Base-by-base conservation (phyloP, 192 early-diverging fungal genomes). In the Lunasporangiospora selenospora region DNA sequence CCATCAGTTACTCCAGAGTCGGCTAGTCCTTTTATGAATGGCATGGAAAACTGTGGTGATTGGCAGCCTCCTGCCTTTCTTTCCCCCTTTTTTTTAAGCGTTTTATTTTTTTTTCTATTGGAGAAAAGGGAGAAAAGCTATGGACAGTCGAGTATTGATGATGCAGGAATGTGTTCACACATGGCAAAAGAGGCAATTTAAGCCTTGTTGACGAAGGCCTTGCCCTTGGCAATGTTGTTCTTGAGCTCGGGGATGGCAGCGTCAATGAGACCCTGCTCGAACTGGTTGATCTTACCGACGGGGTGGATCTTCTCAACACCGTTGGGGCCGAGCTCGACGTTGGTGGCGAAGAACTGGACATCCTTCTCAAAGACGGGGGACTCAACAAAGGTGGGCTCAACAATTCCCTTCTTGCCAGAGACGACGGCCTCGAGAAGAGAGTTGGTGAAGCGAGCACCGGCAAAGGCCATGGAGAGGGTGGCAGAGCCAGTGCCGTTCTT, bases 401-500 rank as follows among this genome's bases (percentile, higher is more conserved):
- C 85, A 55, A 96, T 80, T 40, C 83, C 84, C 80, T 85, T 85
- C 76, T 91, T 80, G 58, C 83, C 83, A 21, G 76, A 71, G 21
- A 87, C 65, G 39, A 83, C 64, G 42, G 94, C 94, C 43, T 91
- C 82, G 50, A 98, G 85, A 42, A 98, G 80, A 34, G 94, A 92
- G 80, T 92, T 82, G 58, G 91, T 85, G 80, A 98, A 98, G 44
- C 93, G 85, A 31, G 92, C 89, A 49, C 89, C 91, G 55, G 91
- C 89, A 53, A 86, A 89, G 33, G 92, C 91, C 93, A 94, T 93
- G 39, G 91, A 93, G 53, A 95, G 85, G 21, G 92, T 95, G 51
- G 93, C 92, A 29, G 89, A 91, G 16, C 91, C 93, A 37, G 90
- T 88, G 50, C 95, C 97, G 85, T 94, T 90, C 89, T 98, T 98